A percentile compares a stretch with the other conserved stretches of the same genome.
Conservation (phyloP, 202 grass and related monocot genomes). For the Schoenoplectus tabernaemontani region DNA sequence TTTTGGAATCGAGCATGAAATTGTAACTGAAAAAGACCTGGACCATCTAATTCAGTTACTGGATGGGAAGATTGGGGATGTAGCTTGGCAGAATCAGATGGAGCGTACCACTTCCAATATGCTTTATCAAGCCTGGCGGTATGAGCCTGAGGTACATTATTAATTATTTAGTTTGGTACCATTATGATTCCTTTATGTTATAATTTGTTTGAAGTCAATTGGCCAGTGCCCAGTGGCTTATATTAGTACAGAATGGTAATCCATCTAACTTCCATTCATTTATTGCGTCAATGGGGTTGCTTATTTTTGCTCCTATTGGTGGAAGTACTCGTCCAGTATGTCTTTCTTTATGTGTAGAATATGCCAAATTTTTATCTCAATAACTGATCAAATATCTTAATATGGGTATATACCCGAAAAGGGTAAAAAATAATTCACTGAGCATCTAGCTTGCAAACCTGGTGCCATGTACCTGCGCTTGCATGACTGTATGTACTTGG, state of each 20-base stretch:
- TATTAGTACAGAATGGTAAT: not conserved
- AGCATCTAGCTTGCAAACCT: not conserved
- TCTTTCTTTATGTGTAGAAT: not conserved
- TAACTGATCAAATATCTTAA: too few species aligned
- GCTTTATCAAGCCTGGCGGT: slow-evolving; percentile 87
- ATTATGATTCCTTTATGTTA: not conserved
- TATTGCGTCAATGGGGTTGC: not conserved
- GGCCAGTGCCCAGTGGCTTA: not conserved
- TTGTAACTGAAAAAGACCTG: slow-evolving; percentile 68
- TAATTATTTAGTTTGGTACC: not conserved
- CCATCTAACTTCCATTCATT: too few species aligned
- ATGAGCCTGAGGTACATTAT: slow-evolving; percentile 66
- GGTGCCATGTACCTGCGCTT: not conserved
- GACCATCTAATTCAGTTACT: slow-evolving; percentile 81
- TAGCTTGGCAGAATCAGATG: slow-evolving; percentile 79
- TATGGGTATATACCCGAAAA: not conserved
- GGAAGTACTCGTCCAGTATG: not conserved
- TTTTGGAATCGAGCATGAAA: slow-evolving; percentile 39
- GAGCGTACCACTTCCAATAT: slow-evolving; percentile 82
- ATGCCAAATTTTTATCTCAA: too few species aligned
- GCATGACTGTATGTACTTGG: not conserved
- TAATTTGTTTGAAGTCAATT: not conserved
- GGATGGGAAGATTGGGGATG: slow-evolving; percentile 68
- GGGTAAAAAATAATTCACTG: not conserved
- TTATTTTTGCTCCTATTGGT: not conserved